phyloP scores from a whole-genome alignment of 805 yeast genomes.

The Candida caryicola region DNA sequence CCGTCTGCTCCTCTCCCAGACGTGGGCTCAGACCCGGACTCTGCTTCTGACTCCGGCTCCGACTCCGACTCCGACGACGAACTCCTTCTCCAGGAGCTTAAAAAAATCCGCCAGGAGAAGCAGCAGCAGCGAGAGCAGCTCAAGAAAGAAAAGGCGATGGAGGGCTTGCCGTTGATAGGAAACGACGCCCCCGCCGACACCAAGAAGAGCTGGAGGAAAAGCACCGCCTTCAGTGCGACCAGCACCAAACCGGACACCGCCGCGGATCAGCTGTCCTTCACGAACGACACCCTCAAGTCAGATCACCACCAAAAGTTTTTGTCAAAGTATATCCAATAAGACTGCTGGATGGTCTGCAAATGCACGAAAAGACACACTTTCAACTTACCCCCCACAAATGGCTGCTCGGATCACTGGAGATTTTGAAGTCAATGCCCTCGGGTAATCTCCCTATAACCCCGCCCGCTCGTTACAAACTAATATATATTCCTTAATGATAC shows the following conservation, averaged over 20 bases:
- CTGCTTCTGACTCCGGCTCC: conserved; percentile 7
- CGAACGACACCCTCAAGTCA: conserved; percentile 34
- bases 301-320: conserved; percentile 35
- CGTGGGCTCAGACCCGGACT: conserved; percentile 6
- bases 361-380: too few species aligned
- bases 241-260: conserved; percentile 3
- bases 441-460: background rate
- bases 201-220: conserved; percentile 33
- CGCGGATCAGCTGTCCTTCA: conserved; percentile 15
- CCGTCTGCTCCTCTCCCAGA: too few species aligned
- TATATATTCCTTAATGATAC: conserved; percentile 1
- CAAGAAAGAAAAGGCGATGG: conserved; percentile 7
- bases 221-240: conserved; percentile 23
- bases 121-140: conserved; percentile 7
- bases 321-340: conserved; percentile 30
- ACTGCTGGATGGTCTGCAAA: too few species aligned
- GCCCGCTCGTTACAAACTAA: background rate
- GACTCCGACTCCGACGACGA: conserved; percentile 17
- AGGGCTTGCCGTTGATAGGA: conserved; percentile 11
- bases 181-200: background rate
- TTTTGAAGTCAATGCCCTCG: too few species aligned
- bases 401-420: too few species aligned
- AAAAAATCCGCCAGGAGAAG: conserved; percentile 13
- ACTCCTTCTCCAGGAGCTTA: conserved; percentile 19
- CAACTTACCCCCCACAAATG: too few species aligned